phyloP scores from a whole-genome alignment of 2,329 filamentous ascomycete species.

The Fusarium fracticaudum region DNA sequence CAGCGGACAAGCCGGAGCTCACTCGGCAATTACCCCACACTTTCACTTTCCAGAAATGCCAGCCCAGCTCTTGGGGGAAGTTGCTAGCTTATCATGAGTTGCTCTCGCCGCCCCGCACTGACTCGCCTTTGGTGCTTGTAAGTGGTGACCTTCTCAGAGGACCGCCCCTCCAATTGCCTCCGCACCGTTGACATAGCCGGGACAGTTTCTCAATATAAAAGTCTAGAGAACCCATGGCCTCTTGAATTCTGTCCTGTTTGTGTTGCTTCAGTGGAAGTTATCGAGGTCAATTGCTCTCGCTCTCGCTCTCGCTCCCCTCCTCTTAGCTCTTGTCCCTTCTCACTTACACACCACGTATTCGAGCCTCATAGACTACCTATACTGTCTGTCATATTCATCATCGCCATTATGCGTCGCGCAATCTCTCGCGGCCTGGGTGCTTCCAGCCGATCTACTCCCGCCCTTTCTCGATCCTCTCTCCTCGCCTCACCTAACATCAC shows the following conservation, averaged over 20 bases:
- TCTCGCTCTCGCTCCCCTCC: background rate
- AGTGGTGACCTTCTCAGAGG: constrained; percentile 8
- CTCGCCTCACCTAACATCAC: constrained; percentile 50
- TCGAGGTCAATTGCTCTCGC: constrained; percentile 14
- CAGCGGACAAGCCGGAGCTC: constrained; percentile 18
- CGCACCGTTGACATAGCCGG: constrained; percentile 28
- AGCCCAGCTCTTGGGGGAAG: background rate
- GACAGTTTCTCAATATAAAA: constrained; percentile 28
- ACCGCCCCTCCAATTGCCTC: constrained; percentile 25
- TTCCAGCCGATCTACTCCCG: constrained; percentile 46
- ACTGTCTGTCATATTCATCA: background rate
- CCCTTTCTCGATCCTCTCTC: constrained; percentile 44
- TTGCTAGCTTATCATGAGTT: constrained; percentile 31
- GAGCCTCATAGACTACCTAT: background rate
- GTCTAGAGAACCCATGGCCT: constrained; percentile 13
- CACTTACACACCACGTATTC: background rate
- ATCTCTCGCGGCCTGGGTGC: constrained; percentile 52
- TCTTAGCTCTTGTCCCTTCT: background rate
- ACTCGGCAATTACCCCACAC: constrained; percentile 37
- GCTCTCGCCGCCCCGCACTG: constrained; percentile 27
- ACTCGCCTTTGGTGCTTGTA: constrained; percentile 4
- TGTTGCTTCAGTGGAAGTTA: constrained; percentile 23
- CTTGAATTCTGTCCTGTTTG: background rate
- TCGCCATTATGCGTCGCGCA: constrained; percentile 57
- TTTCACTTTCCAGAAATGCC: constrained; percentile 17